phyloP scores from a whole-genome alignment of 1,284 basidiomycete species.

The Ustilago loliicola region DNA sequence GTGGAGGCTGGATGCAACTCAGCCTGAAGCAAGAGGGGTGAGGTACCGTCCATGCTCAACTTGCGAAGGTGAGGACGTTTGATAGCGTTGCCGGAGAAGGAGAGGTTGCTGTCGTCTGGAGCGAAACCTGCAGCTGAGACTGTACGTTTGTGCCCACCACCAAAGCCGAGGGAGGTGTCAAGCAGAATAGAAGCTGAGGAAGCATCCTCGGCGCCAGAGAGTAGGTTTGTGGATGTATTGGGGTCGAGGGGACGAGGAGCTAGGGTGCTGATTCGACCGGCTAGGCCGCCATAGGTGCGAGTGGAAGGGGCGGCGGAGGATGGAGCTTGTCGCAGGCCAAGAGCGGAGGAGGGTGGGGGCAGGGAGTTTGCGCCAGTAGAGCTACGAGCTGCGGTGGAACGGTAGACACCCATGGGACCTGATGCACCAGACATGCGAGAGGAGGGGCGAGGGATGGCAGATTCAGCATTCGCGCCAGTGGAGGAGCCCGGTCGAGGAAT shows the following conservation, averaged over 20 bases:
- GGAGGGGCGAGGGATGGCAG: constrained; percentile 34
- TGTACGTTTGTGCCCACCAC: constrained; percentile 29
- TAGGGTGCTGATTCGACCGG: constrained; percentile 39
- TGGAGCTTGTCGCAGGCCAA: constrained; percentile 30
- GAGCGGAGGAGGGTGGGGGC: constrained; percentile 2
- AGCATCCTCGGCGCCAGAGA: constrained; percentile 18
- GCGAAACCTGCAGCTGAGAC: constrained; percentile 36
- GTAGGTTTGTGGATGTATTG: constrained; percentile 30
- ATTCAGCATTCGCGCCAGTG: constrained; percentile 10
- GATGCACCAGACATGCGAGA: constrained; percentile 26
- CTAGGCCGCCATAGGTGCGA: constrained; percentile 37
- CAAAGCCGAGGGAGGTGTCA: constrained; percentile 31
- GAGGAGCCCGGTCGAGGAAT: constrained; percentile 41
- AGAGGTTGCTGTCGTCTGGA: constrained; percentile 29
- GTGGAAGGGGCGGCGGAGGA: constrained; percentile 33
- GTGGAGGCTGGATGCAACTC: constrained; percentile 34
- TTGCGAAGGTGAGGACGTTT: constrained; percentile 40
- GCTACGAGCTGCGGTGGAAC: constrained; percentile 18
- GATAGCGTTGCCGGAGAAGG: constrained; percentile 24
- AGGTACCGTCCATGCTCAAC: constrained; percentile 44
- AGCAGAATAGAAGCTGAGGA: constrained; percentile 34
- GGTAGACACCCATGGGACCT: constrained; percentile 48
- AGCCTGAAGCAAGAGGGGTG: constrained; percentile 36
- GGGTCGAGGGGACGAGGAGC: constrained; percentile 34
- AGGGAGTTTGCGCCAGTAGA: constrained; percentile 13